Evolutionary conservation across 495 filamentous ascomycete species (phyloP).

Genomic region (Trichocladium antarcticum): DNA sequence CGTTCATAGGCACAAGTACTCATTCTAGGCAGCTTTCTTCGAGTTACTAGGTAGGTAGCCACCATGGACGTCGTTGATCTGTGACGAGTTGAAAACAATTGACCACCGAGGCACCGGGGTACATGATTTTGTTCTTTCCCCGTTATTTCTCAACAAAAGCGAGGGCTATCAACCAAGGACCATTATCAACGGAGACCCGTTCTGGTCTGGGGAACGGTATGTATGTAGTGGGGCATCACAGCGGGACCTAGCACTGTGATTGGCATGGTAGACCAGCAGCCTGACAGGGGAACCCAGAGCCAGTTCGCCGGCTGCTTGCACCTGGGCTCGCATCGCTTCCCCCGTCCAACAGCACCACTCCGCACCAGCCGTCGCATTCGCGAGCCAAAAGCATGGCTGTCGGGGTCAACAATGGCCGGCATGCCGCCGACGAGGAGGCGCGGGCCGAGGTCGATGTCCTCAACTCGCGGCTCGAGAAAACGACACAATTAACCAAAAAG

Average conservation of each 20-base stretch:
- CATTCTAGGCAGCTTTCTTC: no score
- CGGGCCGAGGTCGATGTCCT: conserved; percentile 56
- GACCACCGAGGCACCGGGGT: no score
- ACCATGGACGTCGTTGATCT: no score
- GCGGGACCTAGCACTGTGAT: background rate
- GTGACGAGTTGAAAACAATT: no score
- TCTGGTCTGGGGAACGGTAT: no score
- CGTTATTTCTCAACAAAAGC: no score
- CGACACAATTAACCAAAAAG: conserved; percentile 72
- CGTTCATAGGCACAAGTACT: no score
- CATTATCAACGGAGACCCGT: no score
- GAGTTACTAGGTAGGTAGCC: no score
- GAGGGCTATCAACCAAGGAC: no score
- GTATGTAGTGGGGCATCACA: no score
- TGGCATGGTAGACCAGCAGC: background rate
- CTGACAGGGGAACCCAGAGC: background rate
- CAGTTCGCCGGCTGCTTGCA: background rate
- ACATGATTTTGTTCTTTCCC: no score
- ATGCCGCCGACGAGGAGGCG: conserved; percentile 49
- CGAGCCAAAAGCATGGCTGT: conserved; percentile 31
- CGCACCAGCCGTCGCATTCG: conserved; percentile 1
- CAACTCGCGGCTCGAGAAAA: conserved; percentile 53
- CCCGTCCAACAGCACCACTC: conserved; percentile 1
- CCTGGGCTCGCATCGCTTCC: background rate
- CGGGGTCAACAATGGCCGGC: conserved; percentile 35